Evolutionary conservation across 2,329 filamentous ascomycete species (phyloP).

Genomic region (Tolypocladium guangdongense): DNA sequence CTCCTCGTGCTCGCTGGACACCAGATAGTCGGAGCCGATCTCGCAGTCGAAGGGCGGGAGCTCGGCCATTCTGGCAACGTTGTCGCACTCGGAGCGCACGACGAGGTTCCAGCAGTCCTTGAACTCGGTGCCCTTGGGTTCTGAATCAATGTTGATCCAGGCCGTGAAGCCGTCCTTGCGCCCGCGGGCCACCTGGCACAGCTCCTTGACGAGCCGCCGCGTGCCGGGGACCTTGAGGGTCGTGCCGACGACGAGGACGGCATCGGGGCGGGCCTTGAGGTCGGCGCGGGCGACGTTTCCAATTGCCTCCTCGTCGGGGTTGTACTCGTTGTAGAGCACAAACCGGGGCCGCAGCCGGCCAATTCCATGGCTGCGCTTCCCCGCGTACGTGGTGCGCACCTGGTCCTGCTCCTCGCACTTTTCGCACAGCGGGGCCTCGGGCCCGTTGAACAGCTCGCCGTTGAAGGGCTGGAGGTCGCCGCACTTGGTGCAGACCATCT

Average conservation of each 20-base stretch:
- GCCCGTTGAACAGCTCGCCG: constrained; percentile 69
- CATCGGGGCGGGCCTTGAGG: constrained; percentile 75
- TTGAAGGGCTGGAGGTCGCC: constrained; percentile 66
- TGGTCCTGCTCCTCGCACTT: constrained; percentile 65
- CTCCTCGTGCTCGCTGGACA: constrained; percentile 32
- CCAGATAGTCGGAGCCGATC: constrained; percentile 38
- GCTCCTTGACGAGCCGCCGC: constrained; percentile 75
- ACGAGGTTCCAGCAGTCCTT: constrained; percentile 91
- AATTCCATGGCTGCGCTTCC: constrained; percentile 88
- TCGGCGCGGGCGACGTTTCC: constrained; percentile 83
- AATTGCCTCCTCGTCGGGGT: constrained; percentile 93
- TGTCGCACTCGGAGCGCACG: constrained; percentile 77
- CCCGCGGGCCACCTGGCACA: constrained; percentile 78
- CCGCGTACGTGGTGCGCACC: constrained; percentile 62
- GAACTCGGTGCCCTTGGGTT: constrained; percentile 72
- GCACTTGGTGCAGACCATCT: constrained; percentile 97
- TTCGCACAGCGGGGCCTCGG: constrained; percentile 69
- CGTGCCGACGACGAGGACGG: constrained; percentile 88
- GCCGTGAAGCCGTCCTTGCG: constrained; percentile 76
- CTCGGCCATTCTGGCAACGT: constrained; percentile 65
- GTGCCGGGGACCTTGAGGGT: constrained; percentile 93
- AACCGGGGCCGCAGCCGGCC: constrained; percentile 84
- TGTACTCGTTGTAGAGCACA: constrained; percentile 94
- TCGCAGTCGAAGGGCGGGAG: constrained; percentile 47
- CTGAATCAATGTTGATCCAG: constrained; percentile 87